Base-by-base conservation (phyloP, 2,329 filamentous ascomycete species). In the Talaromyces piceae region DNA sequence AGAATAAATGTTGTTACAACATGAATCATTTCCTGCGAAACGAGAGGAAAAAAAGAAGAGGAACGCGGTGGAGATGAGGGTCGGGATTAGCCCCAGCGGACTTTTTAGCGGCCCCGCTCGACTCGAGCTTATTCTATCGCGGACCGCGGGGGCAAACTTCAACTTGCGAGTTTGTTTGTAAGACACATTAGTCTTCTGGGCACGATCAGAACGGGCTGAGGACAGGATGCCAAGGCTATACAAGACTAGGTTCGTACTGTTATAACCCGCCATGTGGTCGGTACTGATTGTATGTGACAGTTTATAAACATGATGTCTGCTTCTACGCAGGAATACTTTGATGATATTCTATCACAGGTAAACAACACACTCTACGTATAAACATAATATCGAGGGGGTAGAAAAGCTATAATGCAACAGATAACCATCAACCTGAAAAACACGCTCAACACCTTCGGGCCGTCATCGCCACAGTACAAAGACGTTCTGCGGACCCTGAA, bases 351-450 rank as follows among this genome's bases (percentile, higher is more conserved):
- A 18, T 16, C 3, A 37, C 33, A 37, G n/a, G 33, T 37, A 37
- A 9, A 8, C 20, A 11, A n/a, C 20, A 13, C n/a, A n/a, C n/a
- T n/a, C n/a, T n/a, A n/a, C n/a, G n/a, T n/a, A n/a, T n/a, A n/a
- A n/a, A n/a, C n/a, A n/a, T n/a, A n/a, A n/a, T n/a, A n/a, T n/a
- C n/a, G n/a, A n/a, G n/a, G n/a, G n/a, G n/a, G n/a, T n/a, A n/a
- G n/a, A n/a, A n/a, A n/a, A n/a, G n/a, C n/a, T n/a, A n/a, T n/a
- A n/a, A n/a, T 37, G 5, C 6, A n/a, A 11, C 7, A 72, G 69
- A 66, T 72, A 45, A 66, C 70, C n/a, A 66, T 61, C 50, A 75
- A 69, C 47, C 68, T 72, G 18, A 61, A 63, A 31, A 74, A 71
- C 45, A 70, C 67, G 3, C 59, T 68, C 4, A 58, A 63, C 27